These are phyloP conservation scores for Chloroidium sp. DNA, from an alignment of 163 green algal species.

Conservation along the genomic window DNA sequence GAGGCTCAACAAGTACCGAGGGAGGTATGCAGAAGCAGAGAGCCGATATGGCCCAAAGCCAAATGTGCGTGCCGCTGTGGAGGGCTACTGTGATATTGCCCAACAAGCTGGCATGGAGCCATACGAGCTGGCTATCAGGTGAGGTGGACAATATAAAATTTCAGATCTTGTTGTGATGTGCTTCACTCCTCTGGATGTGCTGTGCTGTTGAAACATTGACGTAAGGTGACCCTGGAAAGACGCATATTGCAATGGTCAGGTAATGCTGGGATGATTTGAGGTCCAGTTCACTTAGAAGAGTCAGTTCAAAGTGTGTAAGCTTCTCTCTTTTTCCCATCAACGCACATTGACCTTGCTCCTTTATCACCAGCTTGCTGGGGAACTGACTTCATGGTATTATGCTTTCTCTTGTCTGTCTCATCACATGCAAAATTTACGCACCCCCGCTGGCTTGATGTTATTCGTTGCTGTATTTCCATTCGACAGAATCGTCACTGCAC, in stretches of 20 bases:
- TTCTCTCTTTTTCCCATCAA: not conserved
- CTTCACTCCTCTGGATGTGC: too few species aligned
- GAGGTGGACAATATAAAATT: not conserved
- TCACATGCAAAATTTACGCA: too few species aligned
- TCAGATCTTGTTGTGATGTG: not conserved
- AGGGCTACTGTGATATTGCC: constrained; percentile 44
- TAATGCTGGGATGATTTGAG: too few species aligned
- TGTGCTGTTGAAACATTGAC: too few species aligned
- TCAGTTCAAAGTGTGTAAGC: too few species aligned
- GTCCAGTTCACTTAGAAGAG: too few species aligned
- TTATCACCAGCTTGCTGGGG: not conserved
- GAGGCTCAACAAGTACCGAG: constrained; percentile 75
- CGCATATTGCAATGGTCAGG: too few species aligned
- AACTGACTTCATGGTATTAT: not conserved
- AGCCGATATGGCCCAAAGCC: constrained; percentile 62
- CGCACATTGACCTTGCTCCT: not conserved
- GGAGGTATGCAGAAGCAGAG: constrained; percentile 81
- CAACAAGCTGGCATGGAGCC: constrained; percentile 34
- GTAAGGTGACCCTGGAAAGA: too few species aligned
- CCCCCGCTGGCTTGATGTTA: too few species aligned
- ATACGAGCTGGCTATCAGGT: constrained; percentile 56
- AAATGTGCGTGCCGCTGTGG: constrained; percentile 55
- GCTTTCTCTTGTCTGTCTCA: not conserved
- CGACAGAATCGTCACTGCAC: not conserved
- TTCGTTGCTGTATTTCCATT: not conserved